Percentiles rank a stretch among this genome's conserved stretches.
These are phyloP conservation scores for Lactarius tabidus DNA, from an alignment of 768 basidiomycete genomes.

Conservation along the genomic window DNA sequence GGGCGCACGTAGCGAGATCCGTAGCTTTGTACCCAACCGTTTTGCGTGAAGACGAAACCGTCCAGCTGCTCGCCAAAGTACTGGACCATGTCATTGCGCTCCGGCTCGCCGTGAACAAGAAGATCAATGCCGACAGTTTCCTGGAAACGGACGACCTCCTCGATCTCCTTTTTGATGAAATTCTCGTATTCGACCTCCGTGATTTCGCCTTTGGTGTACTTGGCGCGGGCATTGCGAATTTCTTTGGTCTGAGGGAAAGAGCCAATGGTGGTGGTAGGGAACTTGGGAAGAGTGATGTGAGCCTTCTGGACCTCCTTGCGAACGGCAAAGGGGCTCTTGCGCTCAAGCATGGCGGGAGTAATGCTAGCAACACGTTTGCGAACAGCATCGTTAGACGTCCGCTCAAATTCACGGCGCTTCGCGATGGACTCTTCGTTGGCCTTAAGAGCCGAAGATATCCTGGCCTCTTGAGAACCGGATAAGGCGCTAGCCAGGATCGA, in stretches of 20 bases:
- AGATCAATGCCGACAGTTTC: slow-evolving; percentile 95
- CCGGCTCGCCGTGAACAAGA: slow-evolving; percentile 97
- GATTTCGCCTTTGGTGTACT: slow-evolving; percentile 88
- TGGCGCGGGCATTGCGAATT: slow-evolving; percentile 95
- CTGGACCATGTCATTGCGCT: slow-evolving; percentile 99
- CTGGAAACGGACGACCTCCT: slow-evolving; percentile 92
- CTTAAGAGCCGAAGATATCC: slow-evolving; percentile 70
- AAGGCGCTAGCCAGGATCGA: slow-evolving; percentile 79
- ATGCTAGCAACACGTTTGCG: slow-evolving; percentile 94
- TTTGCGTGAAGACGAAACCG: slow-evolving; percentile 98
- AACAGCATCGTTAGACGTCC: slow-evolving; percentile 87
- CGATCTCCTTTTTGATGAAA: slow-evolving; percentile 98
- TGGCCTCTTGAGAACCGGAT: slow-evolving; percentile 77
- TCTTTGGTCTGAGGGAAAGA: slow-evolving; percentile 99
- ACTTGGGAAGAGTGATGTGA: slow-evolving; percentile 87
- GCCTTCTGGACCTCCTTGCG: slow-evolving; percentile 88
- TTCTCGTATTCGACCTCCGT: slow-evolving; percentile 85
- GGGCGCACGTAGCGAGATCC: slow-evolving; percentile 99
- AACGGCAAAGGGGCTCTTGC: slow-evolving; percentile 82
- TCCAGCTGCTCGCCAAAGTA: slow-evolving; percentile 96
- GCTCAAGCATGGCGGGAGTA: slow-evolving; percentile 78
- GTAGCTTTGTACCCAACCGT: slow-evolving; percentile 99
- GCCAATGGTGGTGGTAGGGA: slow-evolving; percentile 98
- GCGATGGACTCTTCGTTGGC: slow-evolving; percentile 87
- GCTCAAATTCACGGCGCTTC: slow-evolving; percentile 93